Base-by-base conservation (phyloP, 2,329 filamentous ascomycete genomes). In the Didymella glomerata region DNA sequence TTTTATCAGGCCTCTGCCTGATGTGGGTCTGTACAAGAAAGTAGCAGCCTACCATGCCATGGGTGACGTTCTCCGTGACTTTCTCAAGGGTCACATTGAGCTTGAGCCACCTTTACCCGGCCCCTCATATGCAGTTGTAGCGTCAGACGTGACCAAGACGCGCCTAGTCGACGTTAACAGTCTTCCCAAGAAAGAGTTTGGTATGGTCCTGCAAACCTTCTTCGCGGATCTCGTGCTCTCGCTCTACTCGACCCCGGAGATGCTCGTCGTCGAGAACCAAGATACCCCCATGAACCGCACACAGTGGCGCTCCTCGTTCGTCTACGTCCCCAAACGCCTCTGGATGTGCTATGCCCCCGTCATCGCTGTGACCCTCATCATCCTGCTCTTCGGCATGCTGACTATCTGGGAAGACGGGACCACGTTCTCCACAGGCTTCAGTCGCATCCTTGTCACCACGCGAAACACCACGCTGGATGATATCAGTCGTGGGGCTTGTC, bases 141-240 rank as follows among this genome's bases (percentile, higher is more conserved):
- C 68, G 36, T 73, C 71, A 3, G 71, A 78, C 4, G 74, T 79
- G 18, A 72, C 79, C 8, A 78, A 79, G 57, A 83, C 81, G 1
- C 73, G 74, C n/a, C 70, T 84, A 1, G 71, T 83, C 18, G 69
- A 79, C 62, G 68, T 68, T 11, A 74, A 66, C 3, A 69, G 63
- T 22, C 61, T 69, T 18, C 69, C 73, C 0, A 63, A 68, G 44
- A 25, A 49, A 4, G 61, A 75, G n/a, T 62, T 77, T 0, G 54
- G 55, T 1, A 48, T 62, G 5, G 61, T 68, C 8, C 57, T 76
- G 8, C 70, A 75, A 41, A 28, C 45, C 3, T 72, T 77, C 54
- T 77, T 76, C 54, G 63, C 71, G 2, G 69, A 76, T 45, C 71
- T 77, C 62, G 63, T 77, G 0, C 63, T 77, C 6, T 76, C 76